phyloP scores from a whole-genome alignment of 106 monocot genomes.

The Allium cepa region DNA sequence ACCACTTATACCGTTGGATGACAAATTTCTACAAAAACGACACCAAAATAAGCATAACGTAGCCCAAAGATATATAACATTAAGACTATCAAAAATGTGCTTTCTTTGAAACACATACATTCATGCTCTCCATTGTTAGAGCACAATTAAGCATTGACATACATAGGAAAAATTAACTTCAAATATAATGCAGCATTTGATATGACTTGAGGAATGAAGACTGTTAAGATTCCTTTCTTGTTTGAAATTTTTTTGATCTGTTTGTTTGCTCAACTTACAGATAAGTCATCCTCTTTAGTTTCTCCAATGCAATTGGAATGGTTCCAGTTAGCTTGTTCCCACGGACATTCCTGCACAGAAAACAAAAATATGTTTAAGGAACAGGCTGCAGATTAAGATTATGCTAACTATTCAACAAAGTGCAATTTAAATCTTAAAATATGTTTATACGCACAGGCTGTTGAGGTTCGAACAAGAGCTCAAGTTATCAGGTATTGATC shows the following conservation, averaged over 20 bases:
- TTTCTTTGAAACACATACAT: no score
- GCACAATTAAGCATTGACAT: no score
- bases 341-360: constrained; percentile 37
- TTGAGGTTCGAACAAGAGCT: constrained; percentile 89
- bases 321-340: constrained; percentile 31
- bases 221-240: background rate
- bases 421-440: background rate
- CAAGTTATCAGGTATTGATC: constrained; percentile 81
- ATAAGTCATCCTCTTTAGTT: constrained; percentile 81
- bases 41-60: no score
- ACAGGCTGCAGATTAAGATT: background rate
- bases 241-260: background rate
- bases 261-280: constrained; percentile 34
- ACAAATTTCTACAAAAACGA: constrained; percentile 55
- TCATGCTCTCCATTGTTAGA: no score
- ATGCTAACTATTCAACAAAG: background rate
- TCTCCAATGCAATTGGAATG: constrained; percentile 13
- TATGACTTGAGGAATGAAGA: background rate
- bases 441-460: constrained; percentile 53
- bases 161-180: no score
- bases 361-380: background rate
- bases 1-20: constrained; percentile 70
- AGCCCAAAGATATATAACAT: no score
- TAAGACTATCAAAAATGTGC: no score
- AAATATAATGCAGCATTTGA: no score